Evolutionary conservation across 371 early-diverging fungal species (phyloP), one percentile per base, ranked within the genome.

Genomic region (Dichotomocladium elegans): DNA sequence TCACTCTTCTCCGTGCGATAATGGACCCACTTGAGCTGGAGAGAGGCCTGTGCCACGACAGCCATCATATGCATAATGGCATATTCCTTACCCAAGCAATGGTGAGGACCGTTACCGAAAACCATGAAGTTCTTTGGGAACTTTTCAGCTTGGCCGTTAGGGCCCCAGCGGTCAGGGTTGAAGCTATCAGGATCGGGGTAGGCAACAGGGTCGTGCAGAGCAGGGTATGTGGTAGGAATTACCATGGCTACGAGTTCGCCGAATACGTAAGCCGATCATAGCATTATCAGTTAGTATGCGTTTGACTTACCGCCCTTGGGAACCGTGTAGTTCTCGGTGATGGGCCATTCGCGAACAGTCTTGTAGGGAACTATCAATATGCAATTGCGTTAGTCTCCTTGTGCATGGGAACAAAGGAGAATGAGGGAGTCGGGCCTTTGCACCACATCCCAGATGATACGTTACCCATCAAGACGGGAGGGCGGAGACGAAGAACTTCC

Each of bases 391-490:
- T 4, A 47, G 29, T 15, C 15, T 47, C 30, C 11, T 10, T 47
- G 21, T 15, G 10, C 11, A 37, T 55, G 11, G 11, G 12, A n/a
- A 2, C 31, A 27, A n/a, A n/a, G 19, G 3, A 3, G 15, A 26
- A 41, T 10, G 7, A 26, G 4, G n/a, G 52, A 27, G 2, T 22
- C 1, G 6, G 5, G 17, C n/a, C 9, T 40, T 12, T 34, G 15
- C n/a, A 10, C 1, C 37, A 37, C 21, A 9, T 1, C 25, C n/a
- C 3, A 14, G 3, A 19, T 25, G 25, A n/a, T 31, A 9, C 34
- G 26, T 61, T 49, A 64, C 60, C 74, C 77, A 77, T 77, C 58
- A 77, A 62, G 29, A 77, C 77, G 19, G 77, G 77, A 44, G 77
- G 77, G 37, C 74, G 72, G 19, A 73, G 63, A 62, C 77, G 74